A percentile compares a stretch with the other conserved stretches of the same genome.
These are phyloP conservation scores for Endocalyx cinctus DNA, from an alignment of 2,329 filamentous ascomycete genomes.

Conservation along the genomic window DNA sequence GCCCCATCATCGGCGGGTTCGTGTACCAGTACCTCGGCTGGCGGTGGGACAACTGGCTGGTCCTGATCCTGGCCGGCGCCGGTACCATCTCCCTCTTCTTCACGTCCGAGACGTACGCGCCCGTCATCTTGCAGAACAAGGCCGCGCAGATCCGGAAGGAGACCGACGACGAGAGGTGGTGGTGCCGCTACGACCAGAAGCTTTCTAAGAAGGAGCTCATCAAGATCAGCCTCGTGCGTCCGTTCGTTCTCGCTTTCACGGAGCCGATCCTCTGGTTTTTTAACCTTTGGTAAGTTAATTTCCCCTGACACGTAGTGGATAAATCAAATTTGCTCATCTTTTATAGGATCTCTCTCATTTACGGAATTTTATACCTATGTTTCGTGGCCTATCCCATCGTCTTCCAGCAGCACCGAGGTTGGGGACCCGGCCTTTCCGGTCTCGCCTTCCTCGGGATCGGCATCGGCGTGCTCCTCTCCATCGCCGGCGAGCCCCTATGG, in stretches of 20 bases:
- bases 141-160: conserved; percentile 61
- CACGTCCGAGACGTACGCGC: conserved; percentile 73
- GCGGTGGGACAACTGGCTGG: conserved; percentile 83
- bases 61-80: conserved; percentile 65
- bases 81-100: conserved; percentile 55
- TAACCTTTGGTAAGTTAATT: conserved; percentile 51
- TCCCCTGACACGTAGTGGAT: conserved; percentile 1
- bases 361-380: conserved; percentile 82
- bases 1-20: conserved; percentile 77
- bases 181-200: conserved; percentile 75
- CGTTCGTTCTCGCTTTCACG: conserved; percentile 70
- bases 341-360: conserved; percentile 70
- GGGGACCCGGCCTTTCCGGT: conserved; percentile 68
- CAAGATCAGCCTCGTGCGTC: conserved; percentile 70
- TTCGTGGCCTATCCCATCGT: conserved; percentile 89
- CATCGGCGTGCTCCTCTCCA: conserved; percentile 58
- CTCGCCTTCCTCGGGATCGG: conserved; percentile 72
- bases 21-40: conserved; percentile 73
- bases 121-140: conserved; percentile 62
- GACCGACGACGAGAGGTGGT: conserved; percentile 67
- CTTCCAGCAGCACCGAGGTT: conserved; percentile 69
- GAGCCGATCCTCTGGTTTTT: conserved; percentile 79
- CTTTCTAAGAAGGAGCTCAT: conserved; percentile 61
- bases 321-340: conserved; percentile 3
- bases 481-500: conserved; percentile 65